Evolutionary conservation across 202 grass and related monocot species (phyloP).

Genomic region (Panicum virgatum): DNA sequence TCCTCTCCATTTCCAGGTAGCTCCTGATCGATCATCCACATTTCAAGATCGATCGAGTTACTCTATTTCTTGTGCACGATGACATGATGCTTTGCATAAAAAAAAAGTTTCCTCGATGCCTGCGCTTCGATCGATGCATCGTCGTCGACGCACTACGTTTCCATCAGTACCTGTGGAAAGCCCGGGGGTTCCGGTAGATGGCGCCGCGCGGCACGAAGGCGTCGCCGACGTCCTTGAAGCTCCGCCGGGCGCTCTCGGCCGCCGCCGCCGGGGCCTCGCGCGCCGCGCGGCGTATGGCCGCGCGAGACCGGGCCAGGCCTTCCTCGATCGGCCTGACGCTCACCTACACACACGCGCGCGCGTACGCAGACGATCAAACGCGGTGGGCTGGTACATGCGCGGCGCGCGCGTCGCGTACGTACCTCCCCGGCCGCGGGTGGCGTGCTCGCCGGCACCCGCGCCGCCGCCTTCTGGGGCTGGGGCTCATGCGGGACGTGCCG

Average conservation of each 20-base stretch:
- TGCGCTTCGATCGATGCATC: neutral
- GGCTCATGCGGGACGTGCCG: slow-evolving; percentile 30
- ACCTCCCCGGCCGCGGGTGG: neutral
- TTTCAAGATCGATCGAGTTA: neutral
- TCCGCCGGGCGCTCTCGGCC: slow-evolving; percentile 20
- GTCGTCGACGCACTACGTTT: no score
- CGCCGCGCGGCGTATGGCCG: slow-evolving; percentile 50
- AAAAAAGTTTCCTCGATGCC: neutral
- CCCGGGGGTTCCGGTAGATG: slow-evolving; percentile 70
- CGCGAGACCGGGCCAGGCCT: slow-evolving; percentile 54
- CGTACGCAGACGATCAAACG: neutral
- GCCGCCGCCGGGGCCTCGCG: slow-evolving; percentile 17
- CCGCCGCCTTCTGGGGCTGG: neutral
- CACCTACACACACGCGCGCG: neutral
- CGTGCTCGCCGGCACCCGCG: neutral
- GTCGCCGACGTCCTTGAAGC: slow-evolving; percentile 27
- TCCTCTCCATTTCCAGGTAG: slow-evolving; percentile 93
- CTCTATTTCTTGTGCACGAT: neutral
- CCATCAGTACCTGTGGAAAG: slow-evolving; percentile 64
- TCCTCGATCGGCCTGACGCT: slow-evolving; percentile 44
- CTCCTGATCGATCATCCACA: slow-evolving; percentile 51
- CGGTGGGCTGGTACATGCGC: no score
- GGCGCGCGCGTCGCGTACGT: neutral
- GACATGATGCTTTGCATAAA: neutral
- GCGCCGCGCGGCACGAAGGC: slow-evolving; percentile 66